Base-by-base conservation (phyloP, 306 rosid species). In the Fagus crenata region DNA sequence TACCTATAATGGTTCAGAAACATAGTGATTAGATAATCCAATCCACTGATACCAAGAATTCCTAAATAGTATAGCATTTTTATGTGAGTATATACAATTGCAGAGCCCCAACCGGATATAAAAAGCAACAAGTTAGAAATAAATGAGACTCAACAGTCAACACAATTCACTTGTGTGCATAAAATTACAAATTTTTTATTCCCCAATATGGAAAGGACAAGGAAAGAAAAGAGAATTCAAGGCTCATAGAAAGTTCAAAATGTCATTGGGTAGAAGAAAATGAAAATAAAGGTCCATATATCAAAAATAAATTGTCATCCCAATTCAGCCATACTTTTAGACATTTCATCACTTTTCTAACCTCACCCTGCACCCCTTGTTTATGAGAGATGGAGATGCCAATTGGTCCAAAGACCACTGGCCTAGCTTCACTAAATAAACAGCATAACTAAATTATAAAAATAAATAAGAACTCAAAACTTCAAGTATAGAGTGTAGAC, bases 1-100 rank as follows among this genome's bases (percentile, higher is more conserved):
- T 13, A 89, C 96, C 96, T 94, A 78, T 79, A 68, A 73, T 49
- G 31, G 59, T 67, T 51, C 53, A 75, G 63, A 72, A 59, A 18
- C 73, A 64, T 77, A 32, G 37, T 12, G 46, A 39, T 69, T 68
- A 18, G 49, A n/a, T 7, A 39, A 67, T 67, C 31, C 71, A 67
- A n/a, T 7, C 17, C 42, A 17, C 15, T 67, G 40, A 17, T 32
- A 67, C 71, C 49, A n/a, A 17, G 7, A 37, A 2, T 2, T 67
- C 49, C 71, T 7, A 17, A 2, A 67, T 7, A 17, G 28, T 17
- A 17, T 17, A 37, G 18, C 8, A 37, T 17, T 63, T 61, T 61
- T 5, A n/a, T 63, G 7, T 42, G 5, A 33, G n/a, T 9, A 1
- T 8, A 28, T 2, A 64, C 12, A 64, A 36, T 43, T 36, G 28